A percentile compares a stretch with the other conserved stretches of the same genome.
Evolutionary conservation across 176 grass and related monocot species (phyloP).

Genomic region (Aegilops tauschii): DNA sequence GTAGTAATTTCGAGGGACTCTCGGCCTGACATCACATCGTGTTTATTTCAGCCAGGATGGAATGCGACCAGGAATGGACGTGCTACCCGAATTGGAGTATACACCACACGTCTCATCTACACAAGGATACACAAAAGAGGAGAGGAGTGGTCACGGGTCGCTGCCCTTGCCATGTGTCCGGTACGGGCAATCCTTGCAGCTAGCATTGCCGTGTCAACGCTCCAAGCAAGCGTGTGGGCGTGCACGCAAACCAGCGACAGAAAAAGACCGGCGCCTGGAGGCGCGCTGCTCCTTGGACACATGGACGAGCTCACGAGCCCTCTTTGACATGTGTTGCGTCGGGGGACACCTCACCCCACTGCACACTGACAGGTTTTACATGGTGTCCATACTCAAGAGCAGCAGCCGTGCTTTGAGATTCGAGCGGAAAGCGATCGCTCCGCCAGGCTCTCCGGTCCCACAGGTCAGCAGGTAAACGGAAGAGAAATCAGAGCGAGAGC

Average conservation of each 20-base stretch:
- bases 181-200: not conserved
- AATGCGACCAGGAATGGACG: not conserved
- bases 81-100: not conserved
- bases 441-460: not conserved
- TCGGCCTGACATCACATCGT: not conserved
- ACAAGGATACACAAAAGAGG: not conserved
- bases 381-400: too few relatives aligned
- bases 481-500: not conserved
- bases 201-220: not conserved
- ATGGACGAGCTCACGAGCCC: too few relatives aligned
- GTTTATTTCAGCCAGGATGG: not conserved
- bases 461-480: not conserved
- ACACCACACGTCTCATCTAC: not conserved
- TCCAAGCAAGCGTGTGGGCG: not conserved
- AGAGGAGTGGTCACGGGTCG: not conserved
- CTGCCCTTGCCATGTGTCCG: not conserved
- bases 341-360: not conserved
- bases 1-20: not conserved
- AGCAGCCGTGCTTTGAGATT: too few relatives aligned
- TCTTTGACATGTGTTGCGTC: conserved; percentile 7
- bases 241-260: conserved; percentile 26
- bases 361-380: not conserved
- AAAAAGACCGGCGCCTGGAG: not conserved
- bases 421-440: too few relatives aligned
- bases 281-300: not conserved